Conservation (phyloP, 306 rosid species). For the Quercus aquifolioides region DNA sequence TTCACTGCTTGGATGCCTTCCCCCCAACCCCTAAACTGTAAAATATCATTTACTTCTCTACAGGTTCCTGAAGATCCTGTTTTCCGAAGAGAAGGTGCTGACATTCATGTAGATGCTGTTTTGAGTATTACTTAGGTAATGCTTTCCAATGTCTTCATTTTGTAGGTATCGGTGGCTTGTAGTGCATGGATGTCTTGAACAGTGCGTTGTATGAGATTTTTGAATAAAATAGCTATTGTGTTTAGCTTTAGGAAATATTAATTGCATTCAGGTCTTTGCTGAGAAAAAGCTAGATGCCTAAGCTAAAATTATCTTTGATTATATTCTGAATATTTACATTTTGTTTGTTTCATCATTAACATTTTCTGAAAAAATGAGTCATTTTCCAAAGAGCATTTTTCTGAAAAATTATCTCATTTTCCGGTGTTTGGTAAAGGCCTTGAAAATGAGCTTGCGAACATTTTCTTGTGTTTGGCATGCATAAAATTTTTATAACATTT, state of each 20-base stretch:
- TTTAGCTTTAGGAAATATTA: background rate
- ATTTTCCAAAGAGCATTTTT: no score
- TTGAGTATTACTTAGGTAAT: constrained; percentile 83
- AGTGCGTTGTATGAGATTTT: background rate
- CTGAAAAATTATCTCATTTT: no score
- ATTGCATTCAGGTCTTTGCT: background rate
- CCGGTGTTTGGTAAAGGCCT: fast-evolving
- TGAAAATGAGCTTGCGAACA: no score
- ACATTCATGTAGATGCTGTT: constrained; percentile 84
- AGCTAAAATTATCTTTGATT: background rate
- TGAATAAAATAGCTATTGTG: background rate
- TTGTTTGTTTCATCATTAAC: background rate
- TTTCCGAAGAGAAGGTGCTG: constrained; percentile 80
- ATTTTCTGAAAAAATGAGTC: background rate
- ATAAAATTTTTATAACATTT: no score
- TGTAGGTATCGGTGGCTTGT: background rate
- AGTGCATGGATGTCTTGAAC: background rate
- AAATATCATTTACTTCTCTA: background rate
- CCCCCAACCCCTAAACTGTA: background rate
- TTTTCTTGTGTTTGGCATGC: no score
- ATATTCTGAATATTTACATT: background rate
- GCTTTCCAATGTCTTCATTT: background rate
- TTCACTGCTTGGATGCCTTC: background rate
- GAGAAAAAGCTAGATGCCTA: background rate
- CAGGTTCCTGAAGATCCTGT: constrained; percentile 92